These are phyloP conservation scores for Mycena vulgaris DNA, from an alignment of 768 basidiomycete genomes.

Conservation along the genomic window DNA sequence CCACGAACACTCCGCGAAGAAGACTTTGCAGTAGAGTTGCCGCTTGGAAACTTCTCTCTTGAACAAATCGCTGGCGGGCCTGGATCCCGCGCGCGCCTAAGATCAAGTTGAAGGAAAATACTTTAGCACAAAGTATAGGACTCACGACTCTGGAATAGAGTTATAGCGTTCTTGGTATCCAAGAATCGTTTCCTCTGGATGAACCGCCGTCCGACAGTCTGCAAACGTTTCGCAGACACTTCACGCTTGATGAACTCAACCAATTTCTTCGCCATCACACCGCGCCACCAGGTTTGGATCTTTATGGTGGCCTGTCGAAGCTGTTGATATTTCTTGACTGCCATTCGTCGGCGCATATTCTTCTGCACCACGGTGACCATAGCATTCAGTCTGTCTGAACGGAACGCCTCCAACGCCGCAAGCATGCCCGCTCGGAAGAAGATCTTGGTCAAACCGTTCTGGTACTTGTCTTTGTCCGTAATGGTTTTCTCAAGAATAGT, in stretches of 20 bases:
- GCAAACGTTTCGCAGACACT: constrained; percentile 82
- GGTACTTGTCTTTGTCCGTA: constrained; percentile 96
- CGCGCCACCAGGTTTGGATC: constrained; percentile 96
- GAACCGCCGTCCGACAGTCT: constrained; percentile 79
- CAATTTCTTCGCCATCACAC: constrained; percentile 81
- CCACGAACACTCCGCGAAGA: constrained; percentile 88
- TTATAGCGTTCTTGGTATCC: constrained; percentile 71
- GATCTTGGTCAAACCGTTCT: constrained; percentile 97
- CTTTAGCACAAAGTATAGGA: constrained; percentile 38
- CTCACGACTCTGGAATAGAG: constrained; percentile 90
- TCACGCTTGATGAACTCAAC: constrained; percentile 82
- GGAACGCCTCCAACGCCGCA: constrained; percentile 92
- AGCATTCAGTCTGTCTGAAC: constrained; percentile 88
- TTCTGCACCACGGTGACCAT: constrained; percentile 98
- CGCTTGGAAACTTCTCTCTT: constrained; percentile 70
- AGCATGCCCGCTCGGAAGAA: constrained; percentile 99
- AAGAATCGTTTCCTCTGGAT: constrained; percentile 82
- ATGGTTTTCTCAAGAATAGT: constrained; percentile 90
- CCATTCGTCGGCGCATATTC: constrained; percentile 92
- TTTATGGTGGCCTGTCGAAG: constrained; percentile 83
- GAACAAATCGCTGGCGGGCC: constrained; percentile 72
- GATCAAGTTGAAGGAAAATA: constrained; percentile 4
- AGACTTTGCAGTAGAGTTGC: constrained; percentile 86
- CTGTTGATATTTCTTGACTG: constrained; percentile 82
- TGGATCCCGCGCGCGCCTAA: constrained; percentile 84